phyloP scores from a whole-genome alignment of 1,284 basidiomycete genomes.

The Coniophora puteana region DNA sequence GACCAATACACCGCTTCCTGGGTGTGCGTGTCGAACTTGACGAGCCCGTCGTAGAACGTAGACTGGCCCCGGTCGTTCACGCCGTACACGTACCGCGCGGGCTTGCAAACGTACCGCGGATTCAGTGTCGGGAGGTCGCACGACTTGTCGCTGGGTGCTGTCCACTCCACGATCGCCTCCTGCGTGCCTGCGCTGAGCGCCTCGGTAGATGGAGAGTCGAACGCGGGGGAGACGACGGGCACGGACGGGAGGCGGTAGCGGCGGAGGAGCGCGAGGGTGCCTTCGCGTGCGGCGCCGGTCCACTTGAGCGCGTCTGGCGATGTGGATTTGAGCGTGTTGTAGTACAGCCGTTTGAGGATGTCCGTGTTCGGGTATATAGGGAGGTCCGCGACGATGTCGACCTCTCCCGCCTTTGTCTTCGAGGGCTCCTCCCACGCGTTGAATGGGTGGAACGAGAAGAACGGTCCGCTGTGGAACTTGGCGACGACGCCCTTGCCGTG shows the following conservation, averaged over 20 bases:
- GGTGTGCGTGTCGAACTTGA: slow-evolving; percentile 30
- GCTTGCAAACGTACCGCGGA: slow-evolving; percentile 25
- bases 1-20: slow-evolving; percentile 24
- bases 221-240: slow-evolving; percentile 13
- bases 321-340: slow-evolving; percentile 21
- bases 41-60: slow-evolving; percentile 30
- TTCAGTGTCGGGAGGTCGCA: slow-evolving; percentile 33
- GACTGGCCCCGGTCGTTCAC: slow-evolving; percentile 22
- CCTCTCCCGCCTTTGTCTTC: slow-evolving; percentile 21
- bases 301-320: slow-evolving; percentile 25
- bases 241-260: slow-evolving; percentile 23
- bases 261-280: slow-evolving; percentile 20
- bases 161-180: slow-evolving; percentile 18
- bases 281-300: slow-evolving; percentile 18
- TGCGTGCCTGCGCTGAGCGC: slow-evolving; percentile 14
- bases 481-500: slow-evolving; percentile 31
- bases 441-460: slow-evolving; percentile 35
- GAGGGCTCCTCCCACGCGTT: slow-evolving; percentile 33
- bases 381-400: slow-evolving; percentile 33
- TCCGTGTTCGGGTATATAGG: slow-evolving; percentile 30
- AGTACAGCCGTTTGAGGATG: slow-evolving; percentile 24
- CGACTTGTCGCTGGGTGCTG: slow-evolving; percentile 20
- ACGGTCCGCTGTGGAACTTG: slow-evolving; percentile 33
- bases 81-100: slow-evolving; percentile 32
- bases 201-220: no score